Conservation (phyloP, 2,329 filamentous ascomycete species). For the Sporothrix protearum region DNA sequence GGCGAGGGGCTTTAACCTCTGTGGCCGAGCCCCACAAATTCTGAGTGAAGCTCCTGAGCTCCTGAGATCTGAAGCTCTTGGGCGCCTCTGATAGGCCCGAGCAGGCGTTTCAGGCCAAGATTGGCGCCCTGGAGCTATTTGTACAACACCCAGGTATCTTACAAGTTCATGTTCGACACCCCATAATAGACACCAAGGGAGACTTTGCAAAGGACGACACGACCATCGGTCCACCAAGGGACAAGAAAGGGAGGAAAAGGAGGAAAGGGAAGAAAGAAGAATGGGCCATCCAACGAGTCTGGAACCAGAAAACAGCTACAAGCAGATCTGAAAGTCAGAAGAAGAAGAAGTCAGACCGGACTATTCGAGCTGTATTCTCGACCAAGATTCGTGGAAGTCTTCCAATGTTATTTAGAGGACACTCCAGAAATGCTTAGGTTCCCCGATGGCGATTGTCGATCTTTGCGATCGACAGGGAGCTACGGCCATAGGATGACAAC, state of each 20-base stretch:
- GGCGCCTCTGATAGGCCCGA: conserved; percentile 7
- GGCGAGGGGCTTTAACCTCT: background rate
- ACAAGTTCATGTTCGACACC: background rate
- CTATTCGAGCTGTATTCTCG: background rate
- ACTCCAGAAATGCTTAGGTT: background rate
- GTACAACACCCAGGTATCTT: background rate
- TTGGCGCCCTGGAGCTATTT: background rate
- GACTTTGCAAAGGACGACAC: background rate
- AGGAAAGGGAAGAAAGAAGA: background rate
- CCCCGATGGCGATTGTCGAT: background rate
- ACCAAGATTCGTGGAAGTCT: background rate
- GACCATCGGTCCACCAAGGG: background rate
- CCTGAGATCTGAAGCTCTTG: background rate
- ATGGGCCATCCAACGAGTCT: background rate
- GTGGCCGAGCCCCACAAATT: background rate
- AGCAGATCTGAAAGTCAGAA: background rate
- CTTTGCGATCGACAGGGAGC: conserved; percentile 2
- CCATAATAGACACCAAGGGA: background rate
- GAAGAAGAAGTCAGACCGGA: background rate
- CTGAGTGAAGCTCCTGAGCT: background rate
- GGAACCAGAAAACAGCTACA: background rate
- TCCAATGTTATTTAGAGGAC: no score
- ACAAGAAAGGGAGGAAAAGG: background rate
- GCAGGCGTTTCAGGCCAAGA: conserved; percentile 9
- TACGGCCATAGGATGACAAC: background rate